Evolutionary conservation across 78 protist species (phyloP).

Genomic region (Cavenderia fasciculata): DNA sequence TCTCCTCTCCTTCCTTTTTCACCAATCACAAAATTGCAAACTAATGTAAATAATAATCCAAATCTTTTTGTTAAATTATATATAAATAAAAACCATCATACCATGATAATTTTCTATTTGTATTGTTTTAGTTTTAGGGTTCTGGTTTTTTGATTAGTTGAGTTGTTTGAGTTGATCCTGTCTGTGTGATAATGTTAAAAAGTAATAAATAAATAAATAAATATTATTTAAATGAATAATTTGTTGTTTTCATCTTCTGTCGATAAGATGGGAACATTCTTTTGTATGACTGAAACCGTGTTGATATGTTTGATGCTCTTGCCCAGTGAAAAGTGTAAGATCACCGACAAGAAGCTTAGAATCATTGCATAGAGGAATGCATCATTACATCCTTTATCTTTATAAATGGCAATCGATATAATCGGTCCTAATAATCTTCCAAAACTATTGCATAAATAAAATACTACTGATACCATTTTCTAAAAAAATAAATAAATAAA

Average conservation of each 20-base stretch:
- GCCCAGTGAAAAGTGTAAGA: conserved; percentile 14
- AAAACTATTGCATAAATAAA: conserved; percentile 16
- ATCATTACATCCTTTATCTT: neutral
- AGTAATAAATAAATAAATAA: no score
- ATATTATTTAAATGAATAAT: no score
- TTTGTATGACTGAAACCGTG: conserved; percentile 15
- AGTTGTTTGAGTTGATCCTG: no score
- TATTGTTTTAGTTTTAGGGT: no score
- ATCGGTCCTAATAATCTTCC: conserved; percentile 61
- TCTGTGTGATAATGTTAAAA: neutral
- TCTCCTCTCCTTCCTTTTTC: no score
- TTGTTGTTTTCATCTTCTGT: conserved; percentile 34
- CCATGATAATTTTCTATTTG: no score
- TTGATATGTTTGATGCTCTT: conserved; percentile 35
- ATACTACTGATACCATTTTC: neutral
- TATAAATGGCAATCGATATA: conserved; percentile 7
- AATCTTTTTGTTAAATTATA: no score
- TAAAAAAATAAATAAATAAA: neutral
- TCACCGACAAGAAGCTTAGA: neutral
- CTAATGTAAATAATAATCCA: no score
- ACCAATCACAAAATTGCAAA: no score
- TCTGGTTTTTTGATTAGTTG: no score
- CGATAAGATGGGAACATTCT: conserved; percentile 33
- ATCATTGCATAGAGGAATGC: conserved; percentile 24
- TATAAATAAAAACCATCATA: no score